phyloP scores from a whole-genome alignment of 176 grass and related monocot genomes.

The Musa itinerans region DNA sequence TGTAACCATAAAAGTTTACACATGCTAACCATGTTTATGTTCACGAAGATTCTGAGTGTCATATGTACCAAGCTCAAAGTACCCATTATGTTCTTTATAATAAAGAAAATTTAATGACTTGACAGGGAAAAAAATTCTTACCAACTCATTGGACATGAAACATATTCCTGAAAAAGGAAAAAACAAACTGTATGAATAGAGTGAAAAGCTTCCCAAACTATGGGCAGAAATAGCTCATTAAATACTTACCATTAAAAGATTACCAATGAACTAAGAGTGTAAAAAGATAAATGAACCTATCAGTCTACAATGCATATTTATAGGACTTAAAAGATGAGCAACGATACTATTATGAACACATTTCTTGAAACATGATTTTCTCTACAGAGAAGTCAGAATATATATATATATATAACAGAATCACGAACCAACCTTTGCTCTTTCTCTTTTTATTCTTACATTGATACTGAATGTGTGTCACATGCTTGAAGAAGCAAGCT shows the following conservation, averaged over 20 bases:
- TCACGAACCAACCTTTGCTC: no score
- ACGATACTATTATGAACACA: neutral
- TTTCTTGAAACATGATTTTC: no score
- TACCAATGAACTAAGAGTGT: neutral
- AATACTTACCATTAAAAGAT: neutral
- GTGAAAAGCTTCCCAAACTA: neutral
- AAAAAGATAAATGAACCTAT: neutral
- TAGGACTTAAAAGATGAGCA: neutral
- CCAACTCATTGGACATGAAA: slow-evolving; percentile 98
- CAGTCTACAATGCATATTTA: neutral
- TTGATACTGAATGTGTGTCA: no score
- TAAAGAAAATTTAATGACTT: neutral
- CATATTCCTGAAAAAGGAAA: slow-evolving; percentile 65
- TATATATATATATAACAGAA: no score
- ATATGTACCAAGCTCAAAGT: neutral
- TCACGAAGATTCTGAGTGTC: neutral
- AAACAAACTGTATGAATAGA: slow-evolving; percentile 20
- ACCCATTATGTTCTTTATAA: neutral
- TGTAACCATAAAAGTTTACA: no score
- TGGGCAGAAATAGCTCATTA: neutral
- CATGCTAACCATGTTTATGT: neutral
- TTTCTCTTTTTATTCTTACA: no score
- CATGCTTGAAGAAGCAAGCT: no score
- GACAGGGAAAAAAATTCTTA: slow-evolving; percentile 30
- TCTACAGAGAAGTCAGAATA: no score